Percentiles rank a stretch among this genome's conserved stretches.
Evolutionary conservation across 306 rosid genomes (phyloP).

Genomic region (Bauhinia variegata): DNA sequence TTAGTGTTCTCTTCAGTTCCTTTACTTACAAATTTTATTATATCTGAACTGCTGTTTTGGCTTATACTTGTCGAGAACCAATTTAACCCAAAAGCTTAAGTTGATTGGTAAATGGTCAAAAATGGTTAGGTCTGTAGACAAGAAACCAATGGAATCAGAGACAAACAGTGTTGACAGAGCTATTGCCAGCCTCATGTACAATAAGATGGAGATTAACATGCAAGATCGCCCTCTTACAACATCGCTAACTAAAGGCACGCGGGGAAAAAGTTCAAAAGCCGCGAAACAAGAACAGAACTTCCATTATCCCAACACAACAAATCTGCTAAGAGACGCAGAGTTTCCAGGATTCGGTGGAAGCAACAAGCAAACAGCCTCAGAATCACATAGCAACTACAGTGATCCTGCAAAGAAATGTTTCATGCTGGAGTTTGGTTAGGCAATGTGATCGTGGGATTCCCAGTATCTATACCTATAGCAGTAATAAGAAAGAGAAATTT

Average conservation of each 20-base stretch:
- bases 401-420: conserved; percentile 36
- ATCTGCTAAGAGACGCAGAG: conserved; percentile 36
- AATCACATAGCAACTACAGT: conserved; percentile 23
- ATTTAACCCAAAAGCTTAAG: no score
- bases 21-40: no score
- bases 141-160: conserved; percentile 55
- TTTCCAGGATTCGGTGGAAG: conserved; percentile 48
- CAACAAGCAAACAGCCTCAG: conserved; percentile 14
- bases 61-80: no score
- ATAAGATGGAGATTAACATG: conserved; percentile 44
- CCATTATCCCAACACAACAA: background rate
- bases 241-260: conserved; percentile 2
- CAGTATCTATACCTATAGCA: conserved; percentile 26
- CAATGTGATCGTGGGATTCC: conserved; percentile 17
- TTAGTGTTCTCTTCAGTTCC: no score
- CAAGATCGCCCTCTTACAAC: conserved; percentile 42
- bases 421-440: conserved; percentile 41
- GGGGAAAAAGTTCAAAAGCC: conserved; percentile 28
- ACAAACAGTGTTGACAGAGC: conserved; percentile 81
- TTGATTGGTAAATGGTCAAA: no score
- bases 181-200: conserved; percentile 83
- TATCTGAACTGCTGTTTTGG: no score
- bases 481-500: conserved; percentile 13
- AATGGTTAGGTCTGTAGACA: conserved; percentile 54
- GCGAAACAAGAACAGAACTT: conserved; percentile 18